phyloP scores from a whole-genome alignment of 1,284 basidiomycete genomes.

The Amylostereum areolatum region DNA sequence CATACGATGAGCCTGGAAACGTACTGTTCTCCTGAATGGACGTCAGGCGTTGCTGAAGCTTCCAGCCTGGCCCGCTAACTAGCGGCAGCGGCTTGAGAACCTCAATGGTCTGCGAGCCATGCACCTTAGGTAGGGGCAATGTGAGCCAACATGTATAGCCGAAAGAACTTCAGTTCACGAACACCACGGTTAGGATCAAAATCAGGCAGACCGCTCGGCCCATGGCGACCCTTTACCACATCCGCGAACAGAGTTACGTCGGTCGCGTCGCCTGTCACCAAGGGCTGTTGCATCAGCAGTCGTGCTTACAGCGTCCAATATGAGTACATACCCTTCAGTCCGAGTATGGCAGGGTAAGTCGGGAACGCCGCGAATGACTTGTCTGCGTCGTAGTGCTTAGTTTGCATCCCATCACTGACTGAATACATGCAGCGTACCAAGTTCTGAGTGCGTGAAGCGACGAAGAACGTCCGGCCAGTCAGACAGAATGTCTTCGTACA shows the following conservation, averaged over 20 bases:
- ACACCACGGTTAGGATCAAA: slow-evolving; percentile 64
- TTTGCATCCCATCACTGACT: not conserved
- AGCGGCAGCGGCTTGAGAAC: slow-evolving; percentile 63
- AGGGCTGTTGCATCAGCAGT: not conserved
- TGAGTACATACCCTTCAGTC: slow-evolving; percentile 46
- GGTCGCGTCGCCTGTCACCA: slow-evolving; percentile 36
- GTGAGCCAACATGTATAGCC: too few species aligned
- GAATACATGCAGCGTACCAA: too few species aligned
- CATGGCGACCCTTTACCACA: slow-evolving; percentile 33
- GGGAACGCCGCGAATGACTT: slow-evolving; percentile 46
- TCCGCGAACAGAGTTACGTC: slow-evolving; percentile 65
- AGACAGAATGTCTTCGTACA: too few species aligned
- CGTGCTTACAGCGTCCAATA: not conserved
- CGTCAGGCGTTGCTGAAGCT: slow-evolving; percentile 51
- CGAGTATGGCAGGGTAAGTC: slow-evolving; percentile 48
- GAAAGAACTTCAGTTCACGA: too few species aligned
- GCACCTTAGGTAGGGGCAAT: slow-evolving; percentile 51
- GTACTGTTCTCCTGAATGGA: slow-evolving; percentile 75
- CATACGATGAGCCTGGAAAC: slow-evolving; percentile 16
- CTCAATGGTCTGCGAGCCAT: slow-evolving; percentile 70
- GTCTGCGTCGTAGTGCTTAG: slow-evolving; percentile 27
- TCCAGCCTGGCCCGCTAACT: slow-evolving; percentile 65
- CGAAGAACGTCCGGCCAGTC: not conserved
- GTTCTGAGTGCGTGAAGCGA: slow-evolving; percentile 14
- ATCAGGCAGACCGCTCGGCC: slow-evolving; percentile 57